Evolutionary conservation across 1,284 basidiomycete species (phyloP).

Genomic region (Sutorius eximius): DNA sequence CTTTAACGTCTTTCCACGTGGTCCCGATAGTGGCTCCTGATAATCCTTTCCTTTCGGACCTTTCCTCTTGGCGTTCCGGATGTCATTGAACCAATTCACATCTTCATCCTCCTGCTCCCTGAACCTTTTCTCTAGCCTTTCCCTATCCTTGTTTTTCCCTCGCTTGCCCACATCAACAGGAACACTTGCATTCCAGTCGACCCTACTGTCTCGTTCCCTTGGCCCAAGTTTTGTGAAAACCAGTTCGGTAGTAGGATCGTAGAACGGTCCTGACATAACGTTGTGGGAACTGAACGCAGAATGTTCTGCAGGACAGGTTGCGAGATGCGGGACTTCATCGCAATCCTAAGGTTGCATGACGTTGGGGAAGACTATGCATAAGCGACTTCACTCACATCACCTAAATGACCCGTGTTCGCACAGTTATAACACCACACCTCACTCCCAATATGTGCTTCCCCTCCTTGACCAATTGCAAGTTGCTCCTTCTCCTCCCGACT

Average conservation of each 20-base stretch:
- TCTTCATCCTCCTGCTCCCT: conserved; percentile 49
- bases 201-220: conserved; percentile 16
- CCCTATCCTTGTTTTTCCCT: conserved; percentile 59
- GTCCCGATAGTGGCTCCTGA: conserved; percentile 1
- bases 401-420: conserved; percentile 76
- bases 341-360: conserved; percentile 61
- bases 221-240: conserved; percentile 13
- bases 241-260: conserved; percentile 39
- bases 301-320: conserved; percentile 53
- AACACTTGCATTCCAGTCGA: conserved; percentile 43
- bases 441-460: conserved; percentile 70
- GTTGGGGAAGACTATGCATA: background rate
- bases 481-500: conserved; percentile 49
- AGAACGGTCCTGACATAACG: conserved; percentile 74
- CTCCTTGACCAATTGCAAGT: conserved; percentile 63
- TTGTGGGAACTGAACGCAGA: conserved; percentile 79
- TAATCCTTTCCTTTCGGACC: conserved; percentile 11
- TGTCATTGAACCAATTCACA: conserved; percentile 63
- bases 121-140: conserved; percentile 51
- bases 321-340: conserved; percentile 47
- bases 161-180: conserved; percentile 65
- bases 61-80: conserved; percentile 26
- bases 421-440: conserved; percentile 91
- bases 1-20: conserved; percentile 36
- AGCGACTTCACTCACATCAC: conserved; percentile 64